phyloP scores from a whole-genome alignment of 2,329 filamentous ascomycete genomes.

The Colletotrichum sublineola region DNA sequence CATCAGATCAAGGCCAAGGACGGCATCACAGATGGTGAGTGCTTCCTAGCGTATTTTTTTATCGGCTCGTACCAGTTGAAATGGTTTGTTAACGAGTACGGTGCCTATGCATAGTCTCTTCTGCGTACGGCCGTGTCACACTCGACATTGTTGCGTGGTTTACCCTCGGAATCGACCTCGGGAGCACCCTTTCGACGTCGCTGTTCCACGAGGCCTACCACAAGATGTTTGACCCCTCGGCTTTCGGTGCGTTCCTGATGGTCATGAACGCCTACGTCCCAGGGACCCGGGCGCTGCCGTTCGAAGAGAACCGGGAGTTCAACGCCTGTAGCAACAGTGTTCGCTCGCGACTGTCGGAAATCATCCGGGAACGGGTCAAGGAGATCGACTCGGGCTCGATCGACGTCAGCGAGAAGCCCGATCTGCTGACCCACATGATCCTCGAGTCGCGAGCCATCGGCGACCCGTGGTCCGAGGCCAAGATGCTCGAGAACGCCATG shows the following conservation, averaged over 20 bases:
- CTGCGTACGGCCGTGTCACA: conserved; percentile 49
- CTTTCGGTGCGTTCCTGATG: conserved; percentile 45
- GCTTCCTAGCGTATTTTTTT: background rate
- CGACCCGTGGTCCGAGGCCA: conserved; percentile 44
- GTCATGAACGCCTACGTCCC: conserved; percentile 52
- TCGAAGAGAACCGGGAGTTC: conserved; percentile 54
- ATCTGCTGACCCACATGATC: conserved; percentile 53
- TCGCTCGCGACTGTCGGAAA: conserved; percentile 47
- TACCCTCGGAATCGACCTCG: conserved; percentile 52
- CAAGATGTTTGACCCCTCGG: conserved; percentile 45
- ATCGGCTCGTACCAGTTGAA: too few relatives aligned
- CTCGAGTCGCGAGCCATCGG: conserved; percentile 47
- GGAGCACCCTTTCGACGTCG: conserved; percentile 45
- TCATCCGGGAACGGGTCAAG: conserved; percentile 46
- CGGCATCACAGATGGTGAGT: conserved; percentile 30
- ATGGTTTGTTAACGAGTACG: background rate
- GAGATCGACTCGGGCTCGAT: conserved; percentile 40
- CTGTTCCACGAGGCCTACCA: conserved; percentile 49
- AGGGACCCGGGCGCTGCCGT: conserved; percentile 51
- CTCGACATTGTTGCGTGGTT: conserved; percentile 54
- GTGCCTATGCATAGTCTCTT: conserved; percentile 15
- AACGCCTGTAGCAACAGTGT: conserved; percentile 49
- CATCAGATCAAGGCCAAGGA: conserved; percentile 44
- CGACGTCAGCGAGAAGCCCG: conserved; percentile 42
- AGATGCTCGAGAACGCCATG: conserved; percentile 56